Evolutionary conservation across 1,139 yeast species (phyloP).

Genomic region (Pneumocystis canis): DNA sequence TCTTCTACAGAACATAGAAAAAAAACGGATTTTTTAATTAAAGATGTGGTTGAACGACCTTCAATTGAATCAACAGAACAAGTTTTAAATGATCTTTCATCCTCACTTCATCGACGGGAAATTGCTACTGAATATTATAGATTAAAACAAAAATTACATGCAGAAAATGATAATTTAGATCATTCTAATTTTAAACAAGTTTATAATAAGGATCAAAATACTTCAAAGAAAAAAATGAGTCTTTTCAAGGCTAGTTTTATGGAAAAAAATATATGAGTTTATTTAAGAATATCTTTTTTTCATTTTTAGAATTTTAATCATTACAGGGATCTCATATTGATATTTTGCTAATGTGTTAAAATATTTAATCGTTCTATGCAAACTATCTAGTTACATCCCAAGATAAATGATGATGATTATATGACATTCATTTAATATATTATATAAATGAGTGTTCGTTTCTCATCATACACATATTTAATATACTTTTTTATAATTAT

Average conservation of each 20-base stretch:
- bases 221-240: background rate
- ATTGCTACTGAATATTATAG: background rate
- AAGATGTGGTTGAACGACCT: background rate
- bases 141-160: background rate
- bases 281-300: background rate
- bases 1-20: background rate
- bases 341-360: background rate
- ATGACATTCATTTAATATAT: background rate
- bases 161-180: background rate
- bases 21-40: background rate
- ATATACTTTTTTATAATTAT: background rate
- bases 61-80: background rate
- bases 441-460: background rate
- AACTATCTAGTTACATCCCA: background rate
- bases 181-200: background rate
- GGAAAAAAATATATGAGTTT: background rate
- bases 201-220: background rate
- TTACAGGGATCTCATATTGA: background rate
- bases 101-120: background rate
- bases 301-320: background rate
- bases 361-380: background rate
- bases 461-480: background rate
- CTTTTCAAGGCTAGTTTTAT: background rate
- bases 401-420: background rate
- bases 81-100: background rate